Base-by-base conservation (phyloP, 345 rosid genomes). In the Populus simonii region DNA sequence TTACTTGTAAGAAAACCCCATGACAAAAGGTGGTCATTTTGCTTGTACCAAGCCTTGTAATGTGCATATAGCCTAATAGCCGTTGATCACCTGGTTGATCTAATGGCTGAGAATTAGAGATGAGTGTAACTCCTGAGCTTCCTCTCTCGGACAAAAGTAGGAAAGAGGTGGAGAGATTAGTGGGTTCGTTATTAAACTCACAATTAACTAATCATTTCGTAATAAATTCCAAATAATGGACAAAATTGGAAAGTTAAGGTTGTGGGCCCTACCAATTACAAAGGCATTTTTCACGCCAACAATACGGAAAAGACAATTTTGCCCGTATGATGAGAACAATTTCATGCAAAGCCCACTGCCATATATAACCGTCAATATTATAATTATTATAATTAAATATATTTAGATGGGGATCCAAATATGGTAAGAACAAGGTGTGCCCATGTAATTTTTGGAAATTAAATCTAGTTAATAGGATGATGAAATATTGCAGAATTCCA, bases 61-160 rank as follows among this genome's bases (percentile, higher is more conserved):
- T 75, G 53, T n/a, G 88, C 84, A 70, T 75, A 49, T 66, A 82
- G 79, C 73, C 16, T 72, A 41, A 72, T 45, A 71, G 76, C 85
- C 86, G 82, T 84, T 59, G 87, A 88, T 88, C 71, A 55, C 22
- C 17, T 8, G 31, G 36, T 27, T 22, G 17, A 91, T 89, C 91
- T 68, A 65, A 85, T 83, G 91, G 86, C 47, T 79, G 78, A 72
- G 63, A 76, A 49, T 82, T 39, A 61, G 69, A 71, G 61, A n/a
- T 82, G 71, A 61, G 18, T 83, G 83, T 84, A 90, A 87, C 92
- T 82, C 90, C 90, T 87, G 82, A 84, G 82, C 88, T 90, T 89
- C 88, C 85, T 79, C 81, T 65, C 85, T 76, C 68, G 4, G 78
- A 80, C 79, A 71, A 83, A 80, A 79, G 68, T 53, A 36, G 39